Evolutionary conservation across 495 filamentous ascomycete species (phyloP), one percentile per base, ranked within the genome.

Genomic region (Aspergillus panamensis): DNA sequence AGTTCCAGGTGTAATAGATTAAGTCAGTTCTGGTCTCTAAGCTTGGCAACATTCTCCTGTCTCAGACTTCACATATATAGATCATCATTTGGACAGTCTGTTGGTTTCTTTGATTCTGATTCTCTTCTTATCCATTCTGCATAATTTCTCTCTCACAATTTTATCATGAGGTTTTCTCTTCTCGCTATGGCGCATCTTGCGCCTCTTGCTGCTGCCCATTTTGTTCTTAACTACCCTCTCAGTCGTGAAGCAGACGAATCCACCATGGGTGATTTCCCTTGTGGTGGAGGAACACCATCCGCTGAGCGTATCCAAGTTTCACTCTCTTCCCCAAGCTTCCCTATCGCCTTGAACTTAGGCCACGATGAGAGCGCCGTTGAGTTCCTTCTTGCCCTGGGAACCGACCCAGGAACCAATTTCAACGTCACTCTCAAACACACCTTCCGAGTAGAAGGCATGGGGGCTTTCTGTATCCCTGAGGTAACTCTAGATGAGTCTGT

Each of bases 301-400:
- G 54, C 62, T n/a, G 72, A 71, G 29, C 83, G 85, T 55, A 82
- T 82, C 10, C 48, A 66, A 16, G 79, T 80, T 58, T 73, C 82
- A 8, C 48, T 83, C 12, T 66, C 62, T 3, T 73, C 62, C 6
- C 78, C 76, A 13, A 80, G 76, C 16, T 67, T 87, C 57, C 69
- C 73, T 21, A 69, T 87, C 50, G 73, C 76, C 51, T 66, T 88
- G 48, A 67, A 73, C n/a, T 75, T 84, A 61, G 79, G 80, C 45
- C 84, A 87, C 64, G 69, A 74, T 10, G 73, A 81, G 48, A 76
- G 80, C 12, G 74, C 79, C 31, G 69, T 85, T 6, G 75, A 82
- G 53, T 80, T 87, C 5, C 77, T 84, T 8, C 66, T 87, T 20
- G 76, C 73, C 8, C 61, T 87, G 12, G 84, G 84, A 42, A 72